Conservation (phyloP, 1,284 basidiomycete species). For the Xerocomus amazonicus region DNA sequence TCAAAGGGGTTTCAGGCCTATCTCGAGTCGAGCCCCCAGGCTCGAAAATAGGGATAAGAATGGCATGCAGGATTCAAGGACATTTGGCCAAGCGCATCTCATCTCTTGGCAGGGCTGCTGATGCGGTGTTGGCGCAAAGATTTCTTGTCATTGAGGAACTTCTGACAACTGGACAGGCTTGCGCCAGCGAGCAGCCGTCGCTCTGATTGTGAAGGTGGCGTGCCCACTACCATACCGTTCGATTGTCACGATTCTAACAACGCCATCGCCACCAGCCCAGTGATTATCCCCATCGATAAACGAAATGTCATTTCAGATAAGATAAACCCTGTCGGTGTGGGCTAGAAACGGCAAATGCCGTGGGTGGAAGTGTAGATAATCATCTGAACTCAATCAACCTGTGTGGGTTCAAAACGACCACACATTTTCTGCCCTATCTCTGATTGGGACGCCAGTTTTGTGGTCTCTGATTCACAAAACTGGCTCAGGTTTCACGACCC, state of each 20-base stretch:
- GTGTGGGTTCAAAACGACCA: too few relatives aligned
- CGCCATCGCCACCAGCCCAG: not conserved
- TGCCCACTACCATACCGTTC: not conserved
- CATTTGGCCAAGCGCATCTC: too few relatives aligned
- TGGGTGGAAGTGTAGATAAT: too few relatives aligned
- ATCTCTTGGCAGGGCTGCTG: too few relatives aligned
- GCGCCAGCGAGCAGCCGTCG: not conserved
- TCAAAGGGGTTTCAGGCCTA: not conserved
- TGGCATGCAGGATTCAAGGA: too few relatives aligned
- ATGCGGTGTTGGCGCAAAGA: not conserved
- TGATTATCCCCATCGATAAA: not conserved
- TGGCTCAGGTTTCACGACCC: not conserved
- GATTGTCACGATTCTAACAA: not conserved
- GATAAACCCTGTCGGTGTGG: too few relatives aligned
- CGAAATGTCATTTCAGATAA: not conserved
- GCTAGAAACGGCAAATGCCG: not conserved
- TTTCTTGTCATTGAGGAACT: not conserved
- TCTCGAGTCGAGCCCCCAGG: not conserved
- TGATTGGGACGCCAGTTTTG: not conserved
- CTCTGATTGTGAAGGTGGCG: not conserved
- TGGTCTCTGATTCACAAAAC: not conserved
- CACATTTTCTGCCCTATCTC: not conserved
- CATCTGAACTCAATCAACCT: too few relatives aligned
- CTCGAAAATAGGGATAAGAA: slow-evolving; percentile 9
- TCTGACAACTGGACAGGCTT: not conserved